Evolutionary conservation across 1,139 yeast genomes (phyloP).

Genomic region (Hansenula sp.): DNA sequence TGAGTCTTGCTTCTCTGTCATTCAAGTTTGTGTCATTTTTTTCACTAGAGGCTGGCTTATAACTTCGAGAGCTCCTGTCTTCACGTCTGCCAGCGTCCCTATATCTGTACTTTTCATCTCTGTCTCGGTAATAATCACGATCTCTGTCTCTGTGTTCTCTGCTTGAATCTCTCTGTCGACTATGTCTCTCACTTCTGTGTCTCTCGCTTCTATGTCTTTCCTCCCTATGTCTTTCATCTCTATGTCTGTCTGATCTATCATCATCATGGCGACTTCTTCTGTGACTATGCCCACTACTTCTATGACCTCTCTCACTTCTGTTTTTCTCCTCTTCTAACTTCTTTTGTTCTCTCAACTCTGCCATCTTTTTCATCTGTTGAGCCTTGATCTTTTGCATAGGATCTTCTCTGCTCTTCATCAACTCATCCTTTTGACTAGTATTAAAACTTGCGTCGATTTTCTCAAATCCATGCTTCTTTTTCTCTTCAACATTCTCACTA

Average conservation of each 20-base stretch:
- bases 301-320: neutral
- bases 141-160: neutral
- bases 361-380: conserved; percentile 31
- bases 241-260: neutral
- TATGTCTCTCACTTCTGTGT: neutral
- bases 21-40: neutral
- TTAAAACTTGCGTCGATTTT: conserved; percentile 9
- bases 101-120: conserved; percentile 3
- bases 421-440: conserved; percentile 21
- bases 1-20: neutral
- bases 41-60: neutral
- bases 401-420: conserved; percentile 37
- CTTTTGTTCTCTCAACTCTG: conserved; percentile 12
- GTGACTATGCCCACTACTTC: neutral
- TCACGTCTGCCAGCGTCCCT: neutral
- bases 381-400: conserved; percentile 49
- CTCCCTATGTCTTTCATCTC: neutral
- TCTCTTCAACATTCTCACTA: conserved; percentile 7
- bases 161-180: neutral
- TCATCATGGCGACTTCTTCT: neutral
- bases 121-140: neutral
- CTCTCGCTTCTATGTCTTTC: neutral
- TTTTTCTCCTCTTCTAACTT: conserved; percentile 1
- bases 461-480: conserved; percentile 19
- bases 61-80: no score